A percentile compares a stretch with the other conserved stretches of the same genome.
Conservation (phyloP, 192 early-diverging fungal species). For the Spizellomyces sp. region DNA sequence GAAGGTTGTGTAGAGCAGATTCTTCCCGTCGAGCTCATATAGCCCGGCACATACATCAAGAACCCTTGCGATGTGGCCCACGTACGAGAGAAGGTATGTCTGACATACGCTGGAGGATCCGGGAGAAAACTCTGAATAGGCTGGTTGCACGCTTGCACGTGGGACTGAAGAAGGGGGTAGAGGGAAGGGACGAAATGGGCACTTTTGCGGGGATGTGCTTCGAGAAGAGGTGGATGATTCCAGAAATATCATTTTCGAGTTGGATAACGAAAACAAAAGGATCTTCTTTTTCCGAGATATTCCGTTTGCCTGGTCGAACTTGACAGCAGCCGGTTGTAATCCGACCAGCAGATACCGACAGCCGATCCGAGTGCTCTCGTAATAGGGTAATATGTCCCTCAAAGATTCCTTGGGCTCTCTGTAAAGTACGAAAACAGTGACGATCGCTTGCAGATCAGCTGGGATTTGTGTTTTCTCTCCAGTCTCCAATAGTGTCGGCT, state of each 20-base stretch:
- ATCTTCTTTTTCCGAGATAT: background rate
- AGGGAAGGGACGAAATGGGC: background rate
- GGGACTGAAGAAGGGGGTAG: background rate
- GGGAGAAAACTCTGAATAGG: background rate
- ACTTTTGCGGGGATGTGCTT: background rate
- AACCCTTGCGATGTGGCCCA: constrained; percentile 16
- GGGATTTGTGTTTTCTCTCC: background rate
- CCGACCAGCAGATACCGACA: constrained; percentile 7
- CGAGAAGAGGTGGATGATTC: background rate
- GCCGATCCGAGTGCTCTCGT: constrained; percentile 18
- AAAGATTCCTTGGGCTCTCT: background rate
- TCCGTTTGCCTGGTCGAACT: background rate
- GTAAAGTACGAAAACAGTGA: constrained; percentile 32
- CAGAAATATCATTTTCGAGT: constrained; percentile 12
- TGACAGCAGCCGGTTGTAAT: constrained; percentile 2
- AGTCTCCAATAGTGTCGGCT: background rate
- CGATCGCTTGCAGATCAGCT: background rate
- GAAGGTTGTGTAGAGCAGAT: constrained; percentile 24
- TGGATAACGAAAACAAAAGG: constrained; percentile 17
- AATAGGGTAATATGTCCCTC: constrained; percentile 28
- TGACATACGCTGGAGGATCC: background rate
- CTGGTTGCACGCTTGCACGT: background rate
- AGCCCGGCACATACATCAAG: constrained; percentile 16
- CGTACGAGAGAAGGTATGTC: constrained; percentile 19
- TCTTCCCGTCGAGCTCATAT: constrained; percentile 24